Evolutionary conservation across 371 early-diverging fungal genomes (phyloP), one percentile per base, ranked within the genome.

Genomic region (Syncephalis fuscata): DNA sequence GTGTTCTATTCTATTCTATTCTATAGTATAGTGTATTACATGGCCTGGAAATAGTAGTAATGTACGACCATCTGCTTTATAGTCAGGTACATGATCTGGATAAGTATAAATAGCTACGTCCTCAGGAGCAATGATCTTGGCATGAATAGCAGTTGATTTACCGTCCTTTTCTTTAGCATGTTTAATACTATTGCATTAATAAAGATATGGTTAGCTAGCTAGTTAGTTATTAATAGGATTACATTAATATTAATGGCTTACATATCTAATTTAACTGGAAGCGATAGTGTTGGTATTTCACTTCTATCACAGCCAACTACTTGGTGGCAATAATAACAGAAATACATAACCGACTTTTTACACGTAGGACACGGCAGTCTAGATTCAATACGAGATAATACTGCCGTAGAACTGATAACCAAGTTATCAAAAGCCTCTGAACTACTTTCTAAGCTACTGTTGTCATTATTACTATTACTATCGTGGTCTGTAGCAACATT

Each of bases 11-110:
- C n/a, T n/a, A n/a, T n/a, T n/a, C n/a, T n/a, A n/a, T n/a, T 11
- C 32, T 32, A 4, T 7, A 7, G 32, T 7, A 32, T 32, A 11
- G 11, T 32, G 41, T 21, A 11, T 67, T 74, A 85, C 87, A 21
- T 71, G 69, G 4, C 87, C 80, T n/a, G 92, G 92, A 58, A 78
- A 93, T n/a, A 93, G 63, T 48, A 93, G 65, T n/a, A 89, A 60
- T 1, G 74, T 66, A 16, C 79, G 67, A 44, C 70, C 70, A 0
- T 82, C 80, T 47, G 87, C 64, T 1, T 71, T 61, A 45, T 73
- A 75, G 44, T 64, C 59, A 0, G 73, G 71, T 53, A 71, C 67
- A n/a, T 60, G 46, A 24, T 65, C 55, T 56, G 57, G 40, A 39
- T 71, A 78, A 20, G 60, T 57, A 48, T 73, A 65, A n/a, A 89